Evolutionary conservation across 176 grass and related monocot species (phyloP), one percentile per base, ranked within the genome.

Genomic region (Avena eriantha): DNA sequence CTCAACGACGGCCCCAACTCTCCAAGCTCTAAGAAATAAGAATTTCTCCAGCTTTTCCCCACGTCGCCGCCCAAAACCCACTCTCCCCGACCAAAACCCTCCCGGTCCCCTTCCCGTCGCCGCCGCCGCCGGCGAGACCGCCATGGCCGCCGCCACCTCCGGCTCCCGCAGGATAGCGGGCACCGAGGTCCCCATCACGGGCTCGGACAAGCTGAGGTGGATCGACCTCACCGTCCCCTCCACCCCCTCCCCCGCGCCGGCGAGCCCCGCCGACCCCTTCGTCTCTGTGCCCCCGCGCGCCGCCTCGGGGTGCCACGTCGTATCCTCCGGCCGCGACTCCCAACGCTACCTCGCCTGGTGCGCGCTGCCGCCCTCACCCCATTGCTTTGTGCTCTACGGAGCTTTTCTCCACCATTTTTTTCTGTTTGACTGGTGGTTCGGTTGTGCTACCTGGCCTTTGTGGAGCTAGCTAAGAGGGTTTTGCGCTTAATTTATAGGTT

Each of bases 281-380:
- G 85, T 90, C 24, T 82, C 36, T 66, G 50, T 87, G 47, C 85
- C 86, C 54, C 76, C 86, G n/a, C 88, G 90, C 54, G 55, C 91
- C 2, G 82, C 91, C 45, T 83, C 96, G 21, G 93, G 90, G 33
- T 98, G 87, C 85, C 90, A 93, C 76, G 50, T 88, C 19, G 73
- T 96, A 0, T 23, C 17, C 29, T 41, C 39, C 5, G 92, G 78
- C 24, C 7, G 16, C 50, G 88, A 94, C 21, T 88, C 90, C 15
- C 87, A 86, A 67, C 33, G 85, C 49, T 91, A 96, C 73, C 84
- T 98, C 49, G 56, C 90, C 86, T 98, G 96, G 96, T 98, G 75
- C 55, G 59, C 31, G 6, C 17, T 31, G 23, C 26, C 41, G 35
- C 72, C 45, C 17, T 87, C 77, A 8, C 3, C 79, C 74, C 56